Base-by-base conservation (phyloP, 2,329 filamentous ascomycete species). In the Domatiomyces catenatus region DNA sequence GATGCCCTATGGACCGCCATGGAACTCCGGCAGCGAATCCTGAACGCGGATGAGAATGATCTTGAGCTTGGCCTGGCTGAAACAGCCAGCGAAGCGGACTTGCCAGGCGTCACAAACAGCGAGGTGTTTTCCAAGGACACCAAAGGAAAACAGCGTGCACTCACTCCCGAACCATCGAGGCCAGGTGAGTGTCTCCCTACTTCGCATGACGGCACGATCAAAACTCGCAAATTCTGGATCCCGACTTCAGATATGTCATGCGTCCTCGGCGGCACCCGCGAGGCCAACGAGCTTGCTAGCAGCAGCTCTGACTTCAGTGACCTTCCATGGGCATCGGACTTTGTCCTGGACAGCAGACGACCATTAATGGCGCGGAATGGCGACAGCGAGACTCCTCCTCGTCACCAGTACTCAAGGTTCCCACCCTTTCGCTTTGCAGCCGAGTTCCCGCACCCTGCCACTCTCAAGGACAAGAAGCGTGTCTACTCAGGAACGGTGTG, bases 401-500 rank as follows among this genome's bases (percentile, higher is more conserved):
- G 55, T n/a, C 57, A 57, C n/a, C 55, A 54, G 3, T 79, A 73
- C 57, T 75, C 74, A 8, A 67, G 75, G 48, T 76, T 73, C 50
- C 75, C 76, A 18, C 76, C 76, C 1, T 79, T 79, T 61, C 69
- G 76, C 20, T 79, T 79, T 54, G 71, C 74, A 8, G 75, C 72
- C 12, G 75, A 78, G 52, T 78, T 79, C 48, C 74, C 74, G 0
- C 75, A 75, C 54, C 74, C 76, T 1, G 67, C 73, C 15, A 67
- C 72, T 5, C 63, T 79, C 20, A 78, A 77, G 52, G 75, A 78
- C 59, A 76, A 75, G 64, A 78, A 77, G 60, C 67, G 75, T 0
- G 72, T 78, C 7, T 79, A 79, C 59, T 75, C 72, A 8, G 70
- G 74, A 28, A 79, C 75, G 2, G 74, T 79, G 4, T 78, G 76